A percentile compares a stretch with the other conserved stretches of the same genome.
Evolutionary conservation across 2,329 filamentous ascomycete species (phyloP).

Genomic region (Apiospora malaysiana): DNA sequence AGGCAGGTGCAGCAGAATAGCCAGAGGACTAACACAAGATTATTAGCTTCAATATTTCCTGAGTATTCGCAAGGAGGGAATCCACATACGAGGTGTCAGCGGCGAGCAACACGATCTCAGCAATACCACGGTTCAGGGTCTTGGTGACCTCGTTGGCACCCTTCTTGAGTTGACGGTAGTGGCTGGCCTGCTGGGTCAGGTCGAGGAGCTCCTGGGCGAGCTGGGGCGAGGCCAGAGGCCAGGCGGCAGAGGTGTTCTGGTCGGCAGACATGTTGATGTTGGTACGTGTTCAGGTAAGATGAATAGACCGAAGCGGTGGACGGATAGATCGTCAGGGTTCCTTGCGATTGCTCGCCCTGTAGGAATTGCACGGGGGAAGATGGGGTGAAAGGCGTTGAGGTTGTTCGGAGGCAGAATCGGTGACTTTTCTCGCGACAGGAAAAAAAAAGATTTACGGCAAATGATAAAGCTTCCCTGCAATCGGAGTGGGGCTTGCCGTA

Average conservation of each 20-base stretch:
- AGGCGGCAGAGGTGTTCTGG: constrained; percentile 47
- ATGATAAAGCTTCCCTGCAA: constrained; percentile 3
- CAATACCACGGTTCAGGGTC: constrained; percentile 88
- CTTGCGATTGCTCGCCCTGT: constrained; percentile 67
- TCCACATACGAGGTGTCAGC: constrained; percentile 51
- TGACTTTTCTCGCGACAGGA: neutral
- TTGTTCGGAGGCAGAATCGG: neutral
- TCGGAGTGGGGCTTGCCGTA: neutral
- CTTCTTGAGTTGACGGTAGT: constrained; percentile 69
- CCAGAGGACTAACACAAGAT: neutral
- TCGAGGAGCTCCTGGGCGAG: constrained; percentile 85
- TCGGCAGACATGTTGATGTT: constrained; percentile 35
- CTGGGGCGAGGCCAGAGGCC: constrained; percentile 74
- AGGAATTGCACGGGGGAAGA: constrained; percentile 19
- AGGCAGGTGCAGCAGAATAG: constrained; percentile 88
- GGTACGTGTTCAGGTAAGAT: constrained; percentile 13
- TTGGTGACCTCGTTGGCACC: constrained; percentile 82
- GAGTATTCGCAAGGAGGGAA: neutral
- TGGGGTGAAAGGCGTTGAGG: neutral
- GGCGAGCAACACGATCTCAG: constrained; percentile 83
- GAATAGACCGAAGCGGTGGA: constrained; percentile 7
- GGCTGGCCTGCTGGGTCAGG: constrained; percentile 73
- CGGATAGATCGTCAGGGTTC: constrained; percentile 56
- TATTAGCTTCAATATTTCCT: no score
- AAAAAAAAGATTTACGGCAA: constrained; percentile 16